phyloP scores from a whole-genome alignment of 352 stramenopile species.

The Sclerospora graminicola region DNA sequence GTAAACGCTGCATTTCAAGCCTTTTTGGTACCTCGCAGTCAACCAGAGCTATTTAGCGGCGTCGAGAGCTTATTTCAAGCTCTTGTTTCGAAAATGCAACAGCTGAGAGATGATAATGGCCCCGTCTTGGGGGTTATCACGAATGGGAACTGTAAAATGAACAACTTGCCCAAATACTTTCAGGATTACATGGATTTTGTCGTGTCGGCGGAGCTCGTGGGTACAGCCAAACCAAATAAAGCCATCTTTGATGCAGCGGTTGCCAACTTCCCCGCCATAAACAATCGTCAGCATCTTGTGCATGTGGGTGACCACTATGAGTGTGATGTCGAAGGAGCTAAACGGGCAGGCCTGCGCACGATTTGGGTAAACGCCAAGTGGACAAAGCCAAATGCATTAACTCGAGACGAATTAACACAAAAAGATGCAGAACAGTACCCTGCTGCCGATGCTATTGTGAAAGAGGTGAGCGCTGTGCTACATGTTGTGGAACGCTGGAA shows the following conservation, averaged over 20 bases:
- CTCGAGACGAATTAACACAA: slow-evolving; percentile 15
- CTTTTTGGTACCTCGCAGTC: slow-evolving; percentile 46
- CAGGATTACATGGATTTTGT: slow-evolving; percentile 33
- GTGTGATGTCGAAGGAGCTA: slow-evolving; percentile 57
- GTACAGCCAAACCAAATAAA: slow-evolving; percentile 30
- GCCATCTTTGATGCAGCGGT: slow-evolving; percentile 54
- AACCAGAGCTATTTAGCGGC: slow-evolving; percentile 50
- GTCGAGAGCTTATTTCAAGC: slow-evolving; percentile 34
- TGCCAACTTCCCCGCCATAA: slow-evolving; percentile 17
- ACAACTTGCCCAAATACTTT: slow-evolving; percentile 35
- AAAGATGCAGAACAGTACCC: slow-evolving; percentile 23
- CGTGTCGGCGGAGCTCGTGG: slow-evolving; percentile 42
- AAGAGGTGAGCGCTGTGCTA: slow-evolving; percentile 31
- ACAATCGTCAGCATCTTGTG: slow-evolving; percentile 35
- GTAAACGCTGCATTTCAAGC: slow-evolving; percentile 44
- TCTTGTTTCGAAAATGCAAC: slow-evolving; percentile 23
- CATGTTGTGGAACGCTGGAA: slow-evolving; percentile 44
- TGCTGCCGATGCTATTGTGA: slow-evolving; percentile 52
- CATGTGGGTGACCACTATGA: slow-evolving; percentile 72
- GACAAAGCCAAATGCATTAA: slow-evolving; percentile 29
- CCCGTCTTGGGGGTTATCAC: slow-evolving; percentile 47
- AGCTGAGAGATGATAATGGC: not conserved
- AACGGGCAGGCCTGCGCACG: slow-evolving; percentile 42
- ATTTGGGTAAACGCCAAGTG: slow-evolving; percentile 56
- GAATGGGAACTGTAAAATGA: slow-evolving; percentile 59